Conservation (phyloP, 805 yeast genomes). For the Maudiozyma saulgeensis region DNA sequence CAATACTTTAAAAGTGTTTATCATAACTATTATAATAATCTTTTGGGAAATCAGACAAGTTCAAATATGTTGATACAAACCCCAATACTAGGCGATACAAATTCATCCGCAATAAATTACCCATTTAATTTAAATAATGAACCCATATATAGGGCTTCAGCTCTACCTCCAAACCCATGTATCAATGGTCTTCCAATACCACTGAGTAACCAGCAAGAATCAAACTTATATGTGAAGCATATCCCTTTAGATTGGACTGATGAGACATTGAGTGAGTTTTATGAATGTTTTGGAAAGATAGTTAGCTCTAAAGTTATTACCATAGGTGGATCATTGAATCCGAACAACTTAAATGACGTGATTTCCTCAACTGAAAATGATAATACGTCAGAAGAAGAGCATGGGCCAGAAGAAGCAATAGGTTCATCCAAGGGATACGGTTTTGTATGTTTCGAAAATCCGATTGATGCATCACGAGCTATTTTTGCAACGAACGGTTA, state of each 20-base stretch:
- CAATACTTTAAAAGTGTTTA: background rate
- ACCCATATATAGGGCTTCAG: conserved; percentile 1
- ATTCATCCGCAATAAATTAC: background rate
- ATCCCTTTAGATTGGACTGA: conserved; percentile 49
- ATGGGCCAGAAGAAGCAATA: background rate
- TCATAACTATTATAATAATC: background rate
- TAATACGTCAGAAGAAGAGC: background rate
- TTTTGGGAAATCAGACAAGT: background rate
- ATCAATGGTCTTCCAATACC: conserved; percentile 24
- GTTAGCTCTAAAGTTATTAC: conserved; percentile 50
- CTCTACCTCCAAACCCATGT: background rate
- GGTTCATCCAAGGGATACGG: conserved; percentile 62
- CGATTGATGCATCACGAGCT: conserved; percentile 60
- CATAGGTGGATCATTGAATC: conserved; percentile 25
- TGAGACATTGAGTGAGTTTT: conserved; percentile 37
- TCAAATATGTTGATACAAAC: background rate
- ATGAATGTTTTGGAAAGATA: conserved; percentile 40
- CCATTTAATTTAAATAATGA: background rate
- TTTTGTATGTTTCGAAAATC: conserved; percentile 63
- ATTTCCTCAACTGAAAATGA: background rate
- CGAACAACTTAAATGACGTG: background rate
- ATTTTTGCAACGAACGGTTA: conserved; percentile 40
- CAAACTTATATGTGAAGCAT: conserved; percentile 64
- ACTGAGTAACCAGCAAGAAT: conserved; percentile 47
- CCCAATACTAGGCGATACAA: background rate